phyloP scores from a whole-genome alignment of 1,284 basidiomycete species.

The Singerocomus inundabilis region DNA sequence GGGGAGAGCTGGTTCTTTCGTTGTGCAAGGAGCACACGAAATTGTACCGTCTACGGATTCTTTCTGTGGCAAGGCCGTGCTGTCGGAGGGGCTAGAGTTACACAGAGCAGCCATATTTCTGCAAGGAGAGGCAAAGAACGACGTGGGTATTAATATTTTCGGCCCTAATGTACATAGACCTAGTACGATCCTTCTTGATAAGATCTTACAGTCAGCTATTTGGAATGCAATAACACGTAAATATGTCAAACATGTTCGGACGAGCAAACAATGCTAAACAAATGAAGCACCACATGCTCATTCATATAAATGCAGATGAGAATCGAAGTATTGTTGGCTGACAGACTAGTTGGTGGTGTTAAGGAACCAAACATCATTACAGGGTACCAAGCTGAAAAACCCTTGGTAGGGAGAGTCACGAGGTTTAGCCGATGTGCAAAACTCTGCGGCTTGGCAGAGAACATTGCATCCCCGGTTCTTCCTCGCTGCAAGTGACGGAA shows the following conservation, averaged over 20 bases:
- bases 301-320: not conserved
- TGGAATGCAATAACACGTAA: too few relatives aligned
- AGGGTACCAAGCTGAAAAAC: too few relatives aligned
- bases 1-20: conserved; percentile 9
- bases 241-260: not conserved
- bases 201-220: not conserved
- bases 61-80: conserved; percentile 35
- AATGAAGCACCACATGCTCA: not conserved
- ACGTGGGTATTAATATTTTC: not conserved
- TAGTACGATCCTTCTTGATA: not conserved
- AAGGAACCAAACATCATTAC: too few relatives aligned
- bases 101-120: conserved; percentile 5
- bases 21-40: too few relatives aligned
- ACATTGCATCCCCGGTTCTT: too few relatives aligned
- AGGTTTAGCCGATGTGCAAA: too few relatives aligned
- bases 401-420: too few relatives aligned
- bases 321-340: not conserved
- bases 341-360: too few relatives aligned
- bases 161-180: conserved; percentile 6
- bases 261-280: not conserved
- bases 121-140: too few relatives aligned
- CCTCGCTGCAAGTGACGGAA: too few relatives aligned
- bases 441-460: too few relatives aligned
- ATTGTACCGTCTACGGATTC: conserved; percentile 19
- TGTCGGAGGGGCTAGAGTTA: conserved; percentile 30